Conservation (phyloP, 768 basidiomycete genomes). For the Rhizopogon rudus region DNA sequence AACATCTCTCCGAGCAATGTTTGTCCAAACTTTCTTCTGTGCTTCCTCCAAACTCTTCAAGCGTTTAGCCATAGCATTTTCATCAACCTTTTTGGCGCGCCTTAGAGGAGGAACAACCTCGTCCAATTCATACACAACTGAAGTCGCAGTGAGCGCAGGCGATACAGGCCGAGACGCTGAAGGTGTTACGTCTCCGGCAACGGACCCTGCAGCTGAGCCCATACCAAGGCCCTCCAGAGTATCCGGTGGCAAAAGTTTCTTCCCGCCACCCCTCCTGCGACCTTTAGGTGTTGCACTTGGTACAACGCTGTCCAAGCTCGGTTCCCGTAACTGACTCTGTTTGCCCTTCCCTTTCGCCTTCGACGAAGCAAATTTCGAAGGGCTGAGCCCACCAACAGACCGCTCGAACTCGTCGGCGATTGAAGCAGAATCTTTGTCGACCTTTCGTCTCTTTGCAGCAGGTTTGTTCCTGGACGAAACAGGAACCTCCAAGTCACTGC, state of each 20-base stretch:
- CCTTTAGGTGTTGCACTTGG: constrained; percentile 41
- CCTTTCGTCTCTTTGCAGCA: constrained; percentile 56
- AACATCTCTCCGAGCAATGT: constrained; percentile 80
- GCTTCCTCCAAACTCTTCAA: constrained; percentile 76
- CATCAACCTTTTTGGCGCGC: constrained; percentile 75
- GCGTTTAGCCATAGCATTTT: constrained; percentile 65
- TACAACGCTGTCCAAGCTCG: constrained; percentile 49
- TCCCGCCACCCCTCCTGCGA: constrained; percentile 56
- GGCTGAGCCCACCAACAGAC: constrained; percentile 31
- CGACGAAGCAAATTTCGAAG: constrained; percentile 30
- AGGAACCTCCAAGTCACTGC: constrained; percentile 51
- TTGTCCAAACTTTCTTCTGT: constrained; percentile 87
- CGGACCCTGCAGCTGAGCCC: constrained; percentile 43
- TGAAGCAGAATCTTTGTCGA: constrained; percentile 38
- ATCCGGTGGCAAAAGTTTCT: constrained; percentile 51
- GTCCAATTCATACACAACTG: constrained; percentile 68
- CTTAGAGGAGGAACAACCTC: constrained; percentile 66
- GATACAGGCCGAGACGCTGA: constrained; percentile 66
- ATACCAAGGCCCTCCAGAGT: constrained; percentile 43
- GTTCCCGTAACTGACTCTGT: constrained; percentile 42
- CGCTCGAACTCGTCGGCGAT: constrained; percentile 48
- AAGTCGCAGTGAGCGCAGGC: constrained; percentile 48
- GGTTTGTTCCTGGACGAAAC: constrained; percentile 34
- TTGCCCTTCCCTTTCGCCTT: constrained; percentile 52
- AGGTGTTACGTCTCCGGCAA: constrained; percentile 69